Evolutionary conservation across 352 stramenopile species (phyloP).

Genomic region (Pythium scleroteichum): DNA sequence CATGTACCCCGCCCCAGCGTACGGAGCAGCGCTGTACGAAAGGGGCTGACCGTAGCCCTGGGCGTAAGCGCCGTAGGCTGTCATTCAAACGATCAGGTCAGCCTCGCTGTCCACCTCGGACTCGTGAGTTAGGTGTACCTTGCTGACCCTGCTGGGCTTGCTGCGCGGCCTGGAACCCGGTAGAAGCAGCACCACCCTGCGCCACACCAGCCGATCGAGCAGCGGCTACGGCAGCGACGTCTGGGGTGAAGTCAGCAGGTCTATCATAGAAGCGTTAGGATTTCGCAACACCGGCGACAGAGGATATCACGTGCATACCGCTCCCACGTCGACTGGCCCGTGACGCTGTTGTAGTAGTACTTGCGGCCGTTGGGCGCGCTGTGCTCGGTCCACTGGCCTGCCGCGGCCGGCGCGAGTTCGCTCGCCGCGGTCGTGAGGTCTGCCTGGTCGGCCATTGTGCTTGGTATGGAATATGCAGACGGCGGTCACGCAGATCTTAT

Average conservation of each 20-base stretch:
- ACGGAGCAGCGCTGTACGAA: constrained; percentile 65
- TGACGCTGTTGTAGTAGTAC: constrained; percentile 93
- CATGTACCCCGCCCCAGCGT: constrained; percentile 78
- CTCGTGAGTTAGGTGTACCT: constrained; percentile 6
- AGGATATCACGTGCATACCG: no score
- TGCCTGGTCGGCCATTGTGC: constrained; percentile 69
- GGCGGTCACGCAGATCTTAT: constrained; percentile 19
- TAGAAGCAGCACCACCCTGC: constrained; percentile 16
- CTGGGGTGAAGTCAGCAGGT: constrained; percentile 46
- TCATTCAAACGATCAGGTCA: not conserved
- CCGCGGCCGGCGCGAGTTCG: constrained; percentile 39
- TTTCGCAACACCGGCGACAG: no score
- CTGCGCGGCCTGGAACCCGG: constrained; percentile 33
- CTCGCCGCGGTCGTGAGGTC: constrained; percentile 44
- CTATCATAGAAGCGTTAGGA: no score
- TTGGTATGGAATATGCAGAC: constrained; percentile 31
- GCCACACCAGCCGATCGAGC: constrained; percentile 30
- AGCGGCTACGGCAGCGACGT: constrained; percentile 13
- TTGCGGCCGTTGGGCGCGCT: constrained; percentile 89
- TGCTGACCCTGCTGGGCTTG: constrained; percentile 40
- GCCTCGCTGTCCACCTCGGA: not conserved
- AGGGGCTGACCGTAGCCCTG: constrained; percentile 80
- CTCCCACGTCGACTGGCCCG: constrained; percentile 90
- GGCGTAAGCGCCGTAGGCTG: constrained; percentile 70
- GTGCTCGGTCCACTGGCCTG: constrained; percentile 87